These are phyloP conservation scores for Eucalyptus dawsonii DNA, from an alignment of 345 rosid species.

Conservation along the genomic window DNA sequence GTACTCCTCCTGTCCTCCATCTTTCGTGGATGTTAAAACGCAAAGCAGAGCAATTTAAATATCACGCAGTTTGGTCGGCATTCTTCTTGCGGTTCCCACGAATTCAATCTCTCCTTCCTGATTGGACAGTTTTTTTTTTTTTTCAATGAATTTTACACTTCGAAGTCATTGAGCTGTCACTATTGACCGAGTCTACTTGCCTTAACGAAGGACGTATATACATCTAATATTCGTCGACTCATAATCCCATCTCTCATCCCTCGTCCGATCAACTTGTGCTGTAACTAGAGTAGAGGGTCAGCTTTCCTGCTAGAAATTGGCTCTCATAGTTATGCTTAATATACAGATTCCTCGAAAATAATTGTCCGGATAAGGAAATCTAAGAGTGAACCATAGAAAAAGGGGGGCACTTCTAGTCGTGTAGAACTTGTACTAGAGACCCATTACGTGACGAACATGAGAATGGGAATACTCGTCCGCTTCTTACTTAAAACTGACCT, in stretches of 20 bases:
- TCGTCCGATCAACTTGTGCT: background rate
- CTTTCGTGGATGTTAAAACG: background rate
- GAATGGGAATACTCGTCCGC: background rate
- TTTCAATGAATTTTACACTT: background rate
- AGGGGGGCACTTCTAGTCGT: background rate
- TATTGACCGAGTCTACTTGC: background rate
- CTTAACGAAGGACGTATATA: background rate
- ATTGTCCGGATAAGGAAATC: background rate
- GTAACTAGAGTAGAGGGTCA: background rate
- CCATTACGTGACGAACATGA: background rate
- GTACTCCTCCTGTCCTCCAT: background rate
- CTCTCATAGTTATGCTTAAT: background rate
- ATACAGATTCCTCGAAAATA: background rate
- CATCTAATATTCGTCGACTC: background rate
- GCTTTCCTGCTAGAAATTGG: background rate
- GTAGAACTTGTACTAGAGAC: background rate
- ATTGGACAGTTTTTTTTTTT: background rate
- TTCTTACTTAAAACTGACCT: background rate
- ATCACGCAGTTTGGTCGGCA: background rate
- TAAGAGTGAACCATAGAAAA: background rate
- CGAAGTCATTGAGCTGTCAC: background rate
- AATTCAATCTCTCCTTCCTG: background rate
- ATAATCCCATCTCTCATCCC: background rate
- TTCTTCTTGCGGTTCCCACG: background rate
- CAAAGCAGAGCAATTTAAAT: background rate